These are phyloP conservation scores for Mesembryanthemum crystallinum DNA, from an alignment of 148 eudicot species.

Conservation along the genomic window DNA sequence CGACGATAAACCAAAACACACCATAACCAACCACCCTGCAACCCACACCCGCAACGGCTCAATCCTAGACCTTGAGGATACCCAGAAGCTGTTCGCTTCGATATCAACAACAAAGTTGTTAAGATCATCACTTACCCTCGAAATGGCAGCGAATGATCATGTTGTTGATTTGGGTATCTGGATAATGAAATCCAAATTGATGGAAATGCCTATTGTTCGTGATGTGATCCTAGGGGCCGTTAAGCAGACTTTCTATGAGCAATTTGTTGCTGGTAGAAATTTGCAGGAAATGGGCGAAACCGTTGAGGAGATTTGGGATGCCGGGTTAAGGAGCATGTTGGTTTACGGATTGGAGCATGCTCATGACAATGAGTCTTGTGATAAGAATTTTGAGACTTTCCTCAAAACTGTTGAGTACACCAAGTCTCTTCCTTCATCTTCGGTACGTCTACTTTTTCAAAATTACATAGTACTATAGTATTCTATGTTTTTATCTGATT, in stretches of 20 bases:
- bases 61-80: slow-evolving; percentile 41
- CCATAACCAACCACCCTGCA: not conserved
- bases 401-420: slow-evolving; percentile 51
- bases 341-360: slow-evolving; percentile 80
- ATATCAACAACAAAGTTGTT: slow-evolving; percentile 47
- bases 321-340: slow-evolving; percentile 63
- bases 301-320: slow-evolving; percentile 35
- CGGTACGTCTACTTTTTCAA: slow-evolving; percentile 41
- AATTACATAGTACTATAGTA: too few species aligned
- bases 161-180: slow-evolving; percentile 61
- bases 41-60: not conserved
- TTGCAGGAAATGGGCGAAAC: slow-evolving; percentile 41
- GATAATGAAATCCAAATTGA: slow-evolving; percentile 60
- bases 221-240: slow-evolving; percentile 34
- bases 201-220: slow-evolving; percentile 34
- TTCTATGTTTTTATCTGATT: too few species aligned
- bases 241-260: slow-evolving; percentile 55
- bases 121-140: slow-evolving; percentile 39
- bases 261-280: slow-evolving; percentile 66
- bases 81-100: slow-evolving; percentile 39
- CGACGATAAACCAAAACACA: slow-evolving; percentile 19
- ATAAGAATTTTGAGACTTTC: slow-evolving; percentile 43
- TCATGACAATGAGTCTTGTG: slow-evolving; percentile 57
- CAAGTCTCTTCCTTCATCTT: slow-evolving; percentile 41
- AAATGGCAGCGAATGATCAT: slow-evolving; percentile 45